Percentiles rank a stretch among this genome's conserved stretches.
These are phyloP conservation scores for Pinus tabuliformis DNA, from an alignment of 75 land plant species.

Conservation along the genomic window DNA sequence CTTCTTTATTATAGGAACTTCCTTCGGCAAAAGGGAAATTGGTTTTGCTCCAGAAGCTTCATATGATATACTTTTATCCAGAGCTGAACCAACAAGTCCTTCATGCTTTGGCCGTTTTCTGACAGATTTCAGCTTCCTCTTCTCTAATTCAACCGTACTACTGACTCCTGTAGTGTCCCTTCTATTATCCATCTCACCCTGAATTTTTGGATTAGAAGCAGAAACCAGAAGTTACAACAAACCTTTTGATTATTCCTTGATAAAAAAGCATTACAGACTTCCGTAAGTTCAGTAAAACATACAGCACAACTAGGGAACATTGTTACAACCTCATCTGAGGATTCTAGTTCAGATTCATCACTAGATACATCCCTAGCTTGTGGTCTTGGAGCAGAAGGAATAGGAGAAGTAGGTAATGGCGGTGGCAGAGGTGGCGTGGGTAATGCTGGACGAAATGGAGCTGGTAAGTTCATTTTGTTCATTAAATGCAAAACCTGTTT, in stretches of 20 bases:
- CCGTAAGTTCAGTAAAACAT: background rate
- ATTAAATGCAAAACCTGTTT: conserved; percentile 91
- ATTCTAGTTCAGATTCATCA: conserved; percentile 93
- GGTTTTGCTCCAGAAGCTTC: conserved; percentile 87
- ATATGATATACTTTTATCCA: conserved; percentile 73
- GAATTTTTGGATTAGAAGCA: background rate
- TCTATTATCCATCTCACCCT: conserved; percentile 17
- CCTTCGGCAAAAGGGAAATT: conserved; percentile 65
- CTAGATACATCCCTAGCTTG: conserved; percentile 51
- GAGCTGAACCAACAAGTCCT: conserved; percentile 70
- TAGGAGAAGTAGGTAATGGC: conserved; percentile 47
- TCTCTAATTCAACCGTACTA: conserved; percentile 4
- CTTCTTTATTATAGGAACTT: conserved; percentile 77
- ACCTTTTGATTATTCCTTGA: no score
- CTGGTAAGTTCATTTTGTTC: conserved; percentile 99
- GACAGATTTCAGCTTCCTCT: background rate
- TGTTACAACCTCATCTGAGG: conserved; percentile 70
- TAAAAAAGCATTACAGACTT: background rate
- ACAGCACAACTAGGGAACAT: background rate
- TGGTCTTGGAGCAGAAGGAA: conserved; percentile 29
- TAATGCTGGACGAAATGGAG: conserved; percentile 91
- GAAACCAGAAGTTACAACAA: background rate
- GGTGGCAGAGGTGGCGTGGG: conserved; percentile 95
- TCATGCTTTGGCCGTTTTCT: conserved; percentile 56
- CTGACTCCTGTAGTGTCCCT: background rate